Percentiles rank a stretch among this genome's conserved stretches.
phyloP scores from a whole-genome alignment of 495 filamentous ascomycete genomes.

The Hamigera avellanea region DNA sequence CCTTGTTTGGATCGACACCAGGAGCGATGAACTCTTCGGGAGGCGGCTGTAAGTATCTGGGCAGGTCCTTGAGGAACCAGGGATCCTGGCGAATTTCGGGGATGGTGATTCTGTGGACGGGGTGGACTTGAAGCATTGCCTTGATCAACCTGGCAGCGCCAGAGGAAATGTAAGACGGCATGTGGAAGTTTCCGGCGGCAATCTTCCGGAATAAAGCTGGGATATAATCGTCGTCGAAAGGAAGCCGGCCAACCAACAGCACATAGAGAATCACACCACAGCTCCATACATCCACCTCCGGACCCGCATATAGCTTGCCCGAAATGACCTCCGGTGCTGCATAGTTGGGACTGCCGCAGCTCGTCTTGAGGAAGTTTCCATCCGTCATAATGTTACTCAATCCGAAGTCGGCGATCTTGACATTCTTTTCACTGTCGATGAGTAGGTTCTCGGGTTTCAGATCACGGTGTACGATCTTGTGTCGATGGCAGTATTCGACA shows the following conservation, averaged over 20 bases:
- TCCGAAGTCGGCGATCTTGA: conserved; percentile 98
- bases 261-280: conserved; percentile 98
- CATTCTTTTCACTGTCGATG: conserved; percentile 85
- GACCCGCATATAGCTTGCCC: conserved; percentile 93
- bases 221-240: conserved; percentile 96
- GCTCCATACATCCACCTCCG: conserved; percentile 98
- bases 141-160: conserved; percentile 80
- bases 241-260: conserved; percentile 77
- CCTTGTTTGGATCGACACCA: conserved; percentile 80
- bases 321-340: conserved; percentile 96
- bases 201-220: conserved; percentile 81
- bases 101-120: conserved; percentile 85
- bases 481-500: conserved; percentile 96
- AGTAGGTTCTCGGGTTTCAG: conserved; percentile 95
- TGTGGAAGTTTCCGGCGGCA: conserved; percentile 76
- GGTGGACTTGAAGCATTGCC: conserved; percentile 90
- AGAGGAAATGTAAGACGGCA: conserved; percentile 76
- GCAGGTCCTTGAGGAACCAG: conserved; percentile 84
- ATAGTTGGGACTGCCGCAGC: conserved; percentile 96
- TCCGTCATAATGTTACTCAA: conserved; percentile 99
- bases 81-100: conserved; percentile 87
- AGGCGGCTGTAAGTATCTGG: conserved; percentile 77
- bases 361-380: conserved; percentile 96
- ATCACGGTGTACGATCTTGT: conserved; percentile 97
- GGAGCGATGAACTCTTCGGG: conserved; percentile 88